phyloP scores from a whole-genome alignment of 805 yeast species.

The Candida sithepensis region DNA sequence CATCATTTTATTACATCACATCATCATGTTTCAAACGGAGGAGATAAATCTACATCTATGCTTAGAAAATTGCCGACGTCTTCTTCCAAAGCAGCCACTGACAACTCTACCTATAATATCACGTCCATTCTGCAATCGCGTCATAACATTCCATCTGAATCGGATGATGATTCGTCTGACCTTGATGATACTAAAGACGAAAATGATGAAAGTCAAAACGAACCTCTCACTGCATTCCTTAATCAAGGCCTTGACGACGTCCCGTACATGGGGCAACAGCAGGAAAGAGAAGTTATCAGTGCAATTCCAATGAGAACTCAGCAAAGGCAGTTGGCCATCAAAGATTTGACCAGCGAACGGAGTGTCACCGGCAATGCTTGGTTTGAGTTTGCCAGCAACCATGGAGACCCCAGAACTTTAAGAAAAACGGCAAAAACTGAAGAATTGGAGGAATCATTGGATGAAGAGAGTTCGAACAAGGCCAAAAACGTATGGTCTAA shows the following conservation, averaged over 20 bases:
- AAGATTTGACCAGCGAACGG: slow-evolving; percentile 14
- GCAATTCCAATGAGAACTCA: slow-evolving; percentile 27
- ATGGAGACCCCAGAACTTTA: not conserved
- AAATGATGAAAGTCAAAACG: not conserved
- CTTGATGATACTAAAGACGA: not conserved
- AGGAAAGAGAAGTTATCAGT: not conserved
- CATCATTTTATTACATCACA: slow-evolving; percentile 11
- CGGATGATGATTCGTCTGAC: not conserved
- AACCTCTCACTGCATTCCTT: not conserved
- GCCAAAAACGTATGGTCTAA: slow-evolving; percentile 19
- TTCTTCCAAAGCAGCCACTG: not conserved
- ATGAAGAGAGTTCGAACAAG: slow-evolving; percentile 3
- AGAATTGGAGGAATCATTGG: slow-evolving; percentile 5
- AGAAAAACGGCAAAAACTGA: not conserved
- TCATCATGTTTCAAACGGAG: slow-evolving; percentile 4
- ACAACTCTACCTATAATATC: not conserved
- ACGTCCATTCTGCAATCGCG: not conserved
- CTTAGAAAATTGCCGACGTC: not conserved
- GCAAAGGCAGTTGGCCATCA: slow-evolving; percentile 26
- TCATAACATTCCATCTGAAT: not conserved
- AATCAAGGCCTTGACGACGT: not conserved
- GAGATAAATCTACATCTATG: not conserved
- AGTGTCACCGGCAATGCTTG: slow-evolving; percentile 20
- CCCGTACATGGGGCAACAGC: not conserved
- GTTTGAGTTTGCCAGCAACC: slow-evolving; percentile 15